These are phyloP conservation scores for Canavalia gladiata DNA, from an alignment of 306 rosid species.

Conservation along the genomic window DNA sequence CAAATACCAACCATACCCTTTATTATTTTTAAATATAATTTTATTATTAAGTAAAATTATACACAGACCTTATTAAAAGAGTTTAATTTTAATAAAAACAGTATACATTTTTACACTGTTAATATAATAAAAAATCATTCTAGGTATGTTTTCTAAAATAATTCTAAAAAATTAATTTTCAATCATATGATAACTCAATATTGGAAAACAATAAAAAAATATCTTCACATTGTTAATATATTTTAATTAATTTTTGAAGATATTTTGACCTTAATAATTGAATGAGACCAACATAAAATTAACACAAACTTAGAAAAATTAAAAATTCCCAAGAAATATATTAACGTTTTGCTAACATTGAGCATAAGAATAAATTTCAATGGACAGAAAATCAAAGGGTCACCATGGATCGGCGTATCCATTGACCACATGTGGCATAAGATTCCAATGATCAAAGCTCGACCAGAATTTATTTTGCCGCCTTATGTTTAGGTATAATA, in stretches of 20 bases:
- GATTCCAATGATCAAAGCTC: neutral
- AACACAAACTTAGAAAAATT: neutral
- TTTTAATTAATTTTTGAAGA: no score
- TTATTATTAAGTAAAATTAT: neutral
- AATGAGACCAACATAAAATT: no score
- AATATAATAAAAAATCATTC: no score
- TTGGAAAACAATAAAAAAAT: no score
- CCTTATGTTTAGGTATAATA: slow-evolving; percentile 2
- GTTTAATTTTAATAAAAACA: no score
- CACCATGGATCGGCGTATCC: slow-evolving; percentile 17
- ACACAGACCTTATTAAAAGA: neutral
- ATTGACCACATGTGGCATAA: slow-evolving; percentile 37
- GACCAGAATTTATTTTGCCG: slow-evolving; percentile 22
- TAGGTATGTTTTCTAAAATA: no score
- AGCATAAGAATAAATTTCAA: slow-evolving; percentile 11
- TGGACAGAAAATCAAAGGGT: neutral
- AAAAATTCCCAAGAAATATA: neutral
- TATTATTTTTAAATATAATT: neutral
- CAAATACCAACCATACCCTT: neutral
- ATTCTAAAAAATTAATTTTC: no score
- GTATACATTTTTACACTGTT: no score
- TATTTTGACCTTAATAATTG: no score
- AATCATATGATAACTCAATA: no score
- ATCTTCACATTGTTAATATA: no score
- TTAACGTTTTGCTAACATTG: neutral